Conservation (phyloP, 116 monocot genomes). For the Iris pallida region DNA sequence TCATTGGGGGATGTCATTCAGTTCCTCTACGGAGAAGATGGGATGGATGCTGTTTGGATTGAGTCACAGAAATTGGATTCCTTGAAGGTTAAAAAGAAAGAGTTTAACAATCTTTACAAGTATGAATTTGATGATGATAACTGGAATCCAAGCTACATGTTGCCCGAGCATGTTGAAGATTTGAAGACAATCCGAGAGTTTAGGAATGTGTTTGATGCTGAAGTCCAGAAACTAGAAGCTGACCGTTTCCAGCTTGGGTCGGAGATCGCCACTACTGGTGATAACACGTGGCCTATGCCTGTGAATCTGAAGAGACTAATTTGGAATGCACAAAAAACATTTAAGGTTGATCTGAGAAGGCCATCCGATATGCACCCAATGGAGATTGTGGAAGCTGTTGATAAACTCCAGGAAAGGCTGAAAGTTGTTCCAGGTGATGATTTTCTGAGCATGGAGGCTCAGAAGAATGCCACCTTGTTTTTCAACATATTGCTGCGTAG, state of each 20-base stretch:
- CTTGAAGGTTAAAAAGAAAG: slow-evolving; percentile 83
- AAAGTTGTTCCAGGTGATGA: slow-evolving; percentile 99
- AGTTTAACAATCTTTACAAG: slow-evolving; percentile 69
- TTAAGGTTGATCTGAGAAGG: slow-evolving; percentile 83
- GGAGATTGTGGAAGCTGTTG: slow-evolving; percentile 98
- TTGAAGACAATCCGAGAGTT: slow-evolving; percentile 85
- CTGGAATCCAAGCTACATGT: slow-evolving; percentile 93
- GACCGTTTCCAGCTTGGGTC: slow-evolving; percentile 83
- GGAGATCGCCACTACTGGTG: slow-evolving; percentile 89
- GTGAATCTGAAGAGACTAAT: slow-evolving; percentile 95
- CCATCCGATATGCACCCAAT: slow-evolving; percentile 96
- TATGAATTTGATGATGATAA: slow-evolving; percentile 82
- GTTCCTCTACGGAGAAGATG: slow-evolving; percentile 99
- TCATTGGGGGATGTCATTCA: slow-evolving; percentile 97
- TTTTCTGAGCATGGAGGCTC: slow-evolving; percentile 93
- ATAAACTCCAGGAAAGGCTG: slow-evolving; percentile 93
- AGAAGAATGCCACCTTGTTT: slow-evolving; percentile 95
- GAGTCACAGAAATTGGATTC: slow-evolving; percentile 91
- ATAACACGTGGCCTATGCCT: slow-evolving; percentile 82
- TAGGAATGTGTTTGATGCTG: slow-evolving; percentile 91
- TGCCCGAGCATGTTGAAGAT: slow-evolving; percentile 93
- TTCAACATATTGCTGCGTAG: slow-evolving; percentile 93
- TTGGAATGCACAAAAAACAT: slow-evolving; percentile 99
- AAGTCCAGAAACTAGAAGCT: slow-evolving; percentile 83
- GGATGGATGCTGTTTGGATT: slow-evolving; percentile 99